Evolutionary conservation across 2,329 filamentous ascomycete genomes (phyloP), one percentile per base, ranked within the genome.

Genomic region (Xylariaceae sp.): DNA sequence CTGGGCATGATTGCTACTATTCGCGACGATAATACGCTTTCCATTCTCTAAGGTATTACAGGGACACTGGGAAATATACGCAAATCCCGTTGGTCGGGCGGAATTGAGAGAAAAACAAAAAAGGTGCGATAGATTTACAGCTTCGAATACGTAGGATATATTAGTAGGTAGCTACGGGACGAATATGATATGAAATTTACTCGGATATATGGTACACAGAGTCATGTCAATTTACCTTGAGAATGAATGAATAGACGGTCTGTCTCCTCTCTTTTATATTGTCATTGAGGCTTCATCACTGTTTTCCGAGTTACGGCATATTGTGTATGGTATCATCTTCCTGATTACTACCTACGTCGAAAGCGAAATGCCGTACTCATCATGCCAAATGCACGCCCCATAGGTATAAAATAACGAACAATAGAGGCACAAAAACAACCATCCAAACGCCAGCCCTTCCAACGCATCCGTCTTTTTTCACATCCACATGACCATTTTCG

Each of bases 21-120:
- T 66, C 79, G 84, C 52, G 80, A 86, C 50, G 90, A 95, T 72
- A 85, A 89, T 70, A 92, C 89, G 1, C 72, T 95, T 68, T 82
- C 87, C 39, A 84, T 82, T 66, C 73, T 73, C 47, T 70, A 64
- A 52, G 11, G 39, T n/a, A 13, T n/a, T 37, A 15, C 3, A 49
- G 8, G 39, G 48, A 11, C 23, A 34, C 6, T 15, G 18, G 23
- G 49, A 53, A 30, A 55, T 44, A 13, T 15, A 4, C 18, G 50
- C 10, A n/a, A 15, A 7, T 50, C 18, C 35, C 37, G 7, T 52
- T 10, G 15, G 10, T 8, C 7, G 48, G 34, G 44, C 23, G 23
- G 23, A 4, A 4, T 30, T 30, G 37, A 13, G 37, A 41, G 37
- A 13, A 13, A 18, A 18, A 15, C 56, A 48, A 48, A 59, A 35